A percentile compares a stretch with the other conserved stretches of the same genome.
phyloP scores from a whole-genome alignment of 1,139 yeast species.

The Hyphopichia buzzinii region DNA sequence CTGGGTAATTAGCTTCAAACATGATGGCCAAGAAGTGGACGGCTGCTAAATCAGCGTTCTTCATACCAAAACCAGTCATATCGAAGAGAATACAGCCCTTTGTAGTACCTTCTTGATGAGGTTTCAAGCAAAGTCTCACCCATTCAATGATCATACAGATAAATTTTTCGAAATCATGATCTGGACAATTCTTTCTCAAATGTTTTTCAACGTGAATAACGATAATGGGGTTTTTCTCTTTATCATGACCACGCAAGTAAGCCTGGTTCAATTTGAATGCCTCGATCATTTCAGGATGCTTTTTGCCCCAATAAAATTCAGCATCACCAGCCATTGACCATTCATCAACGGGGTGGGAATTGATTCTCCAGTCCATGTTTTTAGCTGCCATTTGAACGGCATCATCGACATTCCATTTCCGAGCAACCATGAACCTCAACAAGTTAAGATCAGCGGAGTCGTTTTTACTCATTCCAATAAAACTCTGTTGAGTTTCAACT shows the following conservation, averaged over 20 bases:
- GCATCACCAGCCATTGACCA: conserved; percentile 63
- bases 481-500: conserved; percentile 41
- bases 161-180: conserved; percentile 62
- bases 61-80: conserved; percentile 66
- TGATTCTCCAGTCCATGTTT: conserved; percentile 68
- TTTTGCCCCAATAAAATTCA: conserved; percentile 18
- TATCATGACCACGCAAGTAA: conserved; percentile 63
- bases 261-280: conserved; percentile 61
- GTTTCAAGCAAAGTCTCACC: conserved; percentile 53
- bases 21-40: conserved; percentile 75
- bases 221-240: conserved; percentile 64
- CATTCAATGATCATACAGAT: conserved; percentile 70
- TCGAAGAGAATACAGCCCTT: conserved; percentile 77
- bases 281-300: conserved; percentile 42
- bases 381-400: conserved; percentile 64
- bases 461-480: conserved; percentile 54
- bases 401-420: conserved; percentile 68
- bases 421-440: conserved; percentile 67
- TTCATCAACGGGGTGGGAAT: conserved; percentile 55
- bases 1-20: conserved; percentile 89
- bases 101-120: conserved; percentile 55
- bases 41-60: conserved; percentile 82
- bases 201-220: conserved; percentile 72
- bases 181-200: conserved; percentile 66
- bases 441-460: conserved; percentile 72